phyloP scores from a whole-genome alignment of 306 rosid genomes.

The Casuarina equisetifolia region DNA sequence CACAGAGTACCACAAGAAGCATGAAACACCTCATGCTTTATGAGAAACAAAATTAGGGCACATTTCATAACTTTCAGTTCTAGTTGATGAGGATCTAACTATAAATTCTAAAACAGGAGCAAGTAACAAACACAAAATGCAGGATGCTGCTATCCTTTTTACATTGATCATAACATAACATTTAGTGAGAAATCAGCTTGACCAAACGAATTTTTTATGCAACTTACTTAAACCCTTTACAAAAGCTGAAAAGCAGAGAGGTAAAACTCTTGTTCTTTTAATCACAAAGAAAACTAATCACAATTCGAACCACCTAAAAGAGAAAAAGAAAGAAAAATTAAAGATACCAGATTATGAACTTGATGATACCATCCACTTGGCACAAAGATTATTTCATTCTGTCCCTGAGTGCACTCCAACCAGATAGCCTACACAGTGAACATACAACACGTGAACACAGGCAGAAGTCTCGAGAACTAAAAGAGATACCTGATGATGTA shows the following conservation, averaged over 20 bases:
- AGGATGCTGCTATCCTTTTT: neutral
- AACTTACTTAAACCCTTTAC: neutral
- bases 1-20: neutral
- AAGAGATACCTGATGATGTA: slow-evolving; percentile 28
- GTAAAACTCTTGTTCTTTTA: neutral
- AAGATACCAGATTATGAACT: slow-evolving; percentile 82
- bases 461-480: slow-evolving; percentile 23
- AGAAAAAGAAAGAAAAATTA: neutral
- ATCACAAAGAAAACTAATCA: slow-evolving; percentile 6
- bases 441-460: slow-evolving; percentile 18
- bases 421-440: slow-evolving; percentile 61
- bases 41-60: neutral
- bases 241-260: neutral
- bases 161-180: neutral
- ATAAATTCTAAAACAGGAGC: neutral
- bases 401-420: slow-evolving; percentile 89
- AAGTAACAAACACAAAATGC: slow-evolving; percentile 3
- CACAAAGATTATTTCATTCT: slow-evolving; percentile 86
- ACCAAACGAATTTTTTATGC: neutral
- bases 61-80: neutral
- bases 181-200: neutral
- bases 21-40: neutral
- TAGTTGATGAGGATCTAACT: neutral
- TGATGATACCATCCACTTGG: slow-evolving; percentile 99
- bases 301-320: slow-evolving; percentile 3